Percentiles rank a stretch among this genome's conserved stretches.
Evolutionary conservation across 148 eudicot species (phyloP).

Genomic region (Arctostaphylos glauca): DNA sequence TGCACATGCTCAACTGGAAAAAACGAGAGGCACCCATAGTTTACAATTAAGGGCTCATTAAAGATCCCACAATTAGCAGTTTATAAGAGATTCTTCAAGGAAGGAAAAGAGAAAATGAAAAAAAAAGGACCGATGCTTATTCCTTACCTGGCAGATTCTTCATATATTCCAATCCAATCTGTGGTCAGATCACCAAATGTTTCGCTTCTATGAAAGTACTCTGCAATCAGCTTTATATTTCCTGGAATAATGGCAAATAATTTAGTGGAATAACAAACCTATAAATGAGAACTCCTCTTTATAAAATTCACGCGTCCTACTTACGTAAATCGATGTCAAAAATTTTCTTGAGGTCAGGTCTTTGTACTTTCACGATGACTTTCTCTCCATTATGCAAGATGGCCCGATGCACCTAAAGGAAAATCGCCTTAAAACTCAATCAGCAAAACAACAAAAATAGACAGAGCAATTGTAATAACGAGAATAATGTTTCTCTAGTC

Average conservation of each 20-base stretch:
- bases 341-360: slow-evolving; percentile 91
- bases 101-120: not conserved
- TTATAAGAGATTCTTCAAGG: slow-evolving; percentile 6
- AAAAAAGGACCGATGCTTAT: not conserved
- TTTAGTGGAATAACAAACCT: not conserved
- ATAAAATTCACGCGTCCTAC: not conserved
- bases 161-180: not conserved
- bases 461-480: not conserved
- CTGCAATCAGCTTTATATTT: slow-evolving; percentile 79
- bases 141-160: not conserved
- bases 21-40: not conserved
- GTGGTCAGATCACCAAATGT: slow-evolving; percentile 55
- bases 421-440: not conserved
- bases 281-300: not conserved
- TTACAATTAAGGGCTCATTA: not conserved
- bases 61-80: not conserved
- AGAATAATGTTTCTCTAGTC: not conserved
- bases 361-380: slow-evolving; percentile 87
- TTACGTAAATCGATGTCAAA: slow-evolving; percentile 21
- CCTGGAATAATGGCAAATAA: slow-evolving; percentile 17
- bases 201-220: slow-evolving; percentile 91
- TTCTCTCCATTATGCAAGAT: slow-evolving; percentile 83
- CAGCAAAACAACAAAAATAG: slow-evolving; percentile 8
- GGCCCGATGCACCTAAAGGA: slow-evolving; percentile 80
- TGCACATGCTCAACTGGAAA: no score